Conservation (phyloP, 352 stramenopile species). For the Globisporangium irregulare region DNA sequence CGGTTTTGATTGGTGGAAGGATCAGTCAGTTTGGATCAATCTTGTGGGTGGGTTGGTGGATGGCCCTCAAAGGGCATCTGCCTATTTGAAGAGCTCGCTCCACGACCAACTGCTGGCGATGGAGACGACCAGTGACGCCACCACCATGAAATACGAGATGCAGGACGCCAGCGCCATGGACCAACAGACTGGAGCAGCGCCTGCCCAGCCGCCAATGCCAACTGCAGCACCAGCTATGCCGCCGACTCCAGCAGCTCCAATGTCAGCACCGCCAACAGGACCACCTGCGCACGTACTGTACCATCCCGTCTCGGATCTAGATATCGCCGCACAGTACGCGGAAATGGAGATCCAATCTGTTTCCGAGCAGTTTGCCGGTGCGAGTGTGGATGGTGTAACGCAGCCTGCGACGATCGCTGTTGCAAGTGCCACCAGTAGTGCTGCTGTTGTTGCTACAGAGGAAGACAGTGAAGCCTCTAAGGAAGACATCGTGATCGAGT, state of each 20-base stretch:
- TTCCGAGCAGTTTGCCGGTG: constrained; percentile 36
- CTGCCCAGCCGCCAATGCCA: neutral
- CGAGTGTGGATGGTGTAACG: constrained; percentile 17
- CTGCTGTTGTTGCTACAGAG: neutral
- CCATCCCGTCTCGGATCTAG: constrained; percentile 38
- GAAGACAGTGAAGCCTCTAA: constrained; percentile 25
- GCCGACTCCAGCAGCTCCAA: neutral
- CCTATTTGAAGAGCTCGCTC: constrained; percentile 6
- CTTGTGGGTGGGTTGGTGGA: constrained; percentile 4
- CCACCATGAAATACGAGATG: constrained; percentile 11
- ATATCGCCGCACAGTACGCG: constrained; percentile 50
- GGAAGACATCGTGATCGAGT: constrained; percentile 1
- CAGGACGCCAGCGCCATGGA: constrained; percentile 5
- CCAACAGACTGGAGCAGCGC: neutral
- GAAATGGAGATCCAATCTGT: constrained; percentile 49
- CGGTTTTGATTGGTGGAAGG: constrained; percentile 31
- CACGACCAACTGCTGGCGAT: neutral
- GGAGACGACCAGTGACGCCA: neutral
- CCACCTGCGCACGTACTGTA: neutral
- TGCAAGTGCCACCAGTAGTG: neutral
- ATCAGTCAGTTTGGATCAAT: neutral
- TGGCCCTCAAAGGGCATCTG: constrained; percentile 7
- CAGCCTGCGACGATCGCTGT: constrained; percentile 10
- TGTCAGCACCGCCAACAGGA: neutral
- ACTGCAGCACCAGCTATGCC: neutral